phyloP scores from a whole-genome alignment of 768 basidiomycete species.

The Basidioascus undulatus region DNA sequence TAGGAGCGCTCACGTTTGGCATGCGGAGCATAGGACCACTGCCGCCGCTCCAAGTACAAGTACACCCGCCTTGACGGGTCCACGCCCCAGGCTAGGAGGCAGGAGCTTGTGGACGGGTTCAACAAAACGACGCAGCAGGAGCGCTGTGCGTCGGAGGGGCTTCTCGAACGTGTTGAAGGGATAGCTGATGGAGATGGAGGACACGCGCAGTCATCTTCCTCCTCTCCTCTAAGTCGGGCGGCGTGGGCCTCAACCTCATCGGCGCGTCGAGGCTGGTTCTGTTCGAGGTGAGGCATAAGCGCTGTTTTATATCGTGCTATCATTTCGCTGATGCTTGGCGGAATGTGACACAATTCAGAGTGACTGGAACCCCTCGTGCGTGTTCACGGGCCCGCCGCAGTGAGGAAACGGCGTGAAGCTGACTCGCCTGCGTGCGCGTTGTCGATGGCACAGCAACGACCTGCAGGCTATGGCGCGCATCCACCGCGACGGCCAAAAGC shows the following conservation, averaged over 20 bases:
- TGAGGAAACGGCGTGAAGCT: constrained; percentile 25
- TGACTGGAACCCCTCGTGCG: constrained; percentile 96
- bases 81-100: constrained; percentile 31
- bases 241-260: constrained; percentile 76
- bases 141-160: constrained; percentile 47
- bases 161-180: too few relatives aligned
- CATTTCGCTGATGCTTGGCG: not conserved
- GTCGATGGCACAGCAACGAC: constrained; percentile 36
- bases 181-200: too few relatives aligned
- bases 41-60: too few relatives aligned
- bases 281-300: constrained; percentile 22
- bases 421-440: not conserved
- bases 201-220: constrained; percentile 52
- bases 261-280: constrained; percentile 64
- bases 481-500: constrained; percentile 72
- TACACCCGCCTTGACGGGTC: constrained; percentile 12
- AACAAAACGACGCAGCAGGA: constrained; percentile 48
- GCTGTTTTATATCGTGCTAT: too few relatives aligned
- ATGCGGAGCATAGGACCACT: too few relatives aligned
- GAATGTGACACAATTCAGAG: constrained; percentile 38
- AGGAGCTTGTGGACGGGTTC: constrained; percentile 69
- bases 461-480: constrained; percentile 88
- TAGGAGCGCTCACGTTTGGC: too few relatives aligned
- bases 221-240: constrained; percentile 83
- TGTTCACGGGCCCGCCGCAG: too few relatives aligned